These are phyloP conservation scores for Fusarium palustre DNA, from an alignment of 2,329 filamentous ascomycete species.

Conservation along the genomic window DNA sequence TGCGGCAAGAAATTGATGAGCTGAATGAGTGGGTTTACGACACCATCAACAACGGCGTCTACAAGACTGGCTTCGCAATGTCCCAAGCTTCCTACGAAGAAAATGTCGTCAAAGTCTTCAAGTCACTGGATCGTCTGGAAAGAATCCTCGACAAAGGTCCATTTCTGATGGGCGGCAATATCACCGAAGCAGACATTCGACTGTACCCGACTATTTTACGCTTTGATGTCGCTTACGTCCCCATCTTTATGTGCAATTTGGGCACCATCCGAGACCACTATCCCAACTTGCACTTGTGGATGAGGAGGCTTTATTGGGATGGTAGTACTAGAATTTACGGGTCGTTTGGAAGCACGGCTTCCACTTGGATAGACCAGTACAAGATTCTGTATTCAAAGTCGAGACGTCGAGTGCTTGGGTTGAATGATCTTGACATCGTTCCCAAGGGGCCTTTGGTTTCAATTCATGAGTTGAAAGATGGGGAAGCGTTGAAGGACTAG, in stretches of 20 bases:
- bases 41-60: conserved; percentile 62
- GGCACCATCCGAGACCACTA: conserved; percentile 73
- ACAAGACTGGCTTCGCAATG: conserved; percentile 72
- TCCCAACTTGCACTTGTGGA: conserved; percentile 75
- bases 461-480: conserved; percentile 24
- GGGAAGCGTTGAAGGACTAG: neutral
- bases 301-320: conserved; percentile 79
- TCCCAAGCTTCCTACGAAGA: conserved; percentile 74
- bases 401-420: conserved; percentile 44
- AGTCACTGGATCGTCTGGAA: conserved; percentile 73
- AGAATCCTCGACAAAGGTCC: conserved; percentile 62
- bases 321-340: conserved; percentile 54
- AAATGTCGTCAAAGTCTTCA: conserved; percentile 70
- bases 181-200: conserved; percentile 78
- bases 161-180: conserved; percentile 71
- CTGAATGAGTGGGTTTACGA: conserved; percentile 76
- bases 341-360: conserved; percentile 75
- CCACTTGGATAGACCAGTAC: conserved; percentile 62
- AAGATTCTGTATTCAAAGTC: conserved; percentile 47
- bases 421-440: conserved; percentile 47
- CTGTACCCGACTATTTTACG: conserved; percentile 74
- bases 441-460: conserved; percentile 43
- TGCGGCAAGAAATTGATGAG: conserved; percentile 69
- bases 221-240: conserved; percentile 76
- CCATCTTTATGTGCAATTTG: conserved; percentile 73